phyloP scores from a whole-genome alignment of 1,139 yeast genomes.

The Saccharomyces hybrid region DNA sequence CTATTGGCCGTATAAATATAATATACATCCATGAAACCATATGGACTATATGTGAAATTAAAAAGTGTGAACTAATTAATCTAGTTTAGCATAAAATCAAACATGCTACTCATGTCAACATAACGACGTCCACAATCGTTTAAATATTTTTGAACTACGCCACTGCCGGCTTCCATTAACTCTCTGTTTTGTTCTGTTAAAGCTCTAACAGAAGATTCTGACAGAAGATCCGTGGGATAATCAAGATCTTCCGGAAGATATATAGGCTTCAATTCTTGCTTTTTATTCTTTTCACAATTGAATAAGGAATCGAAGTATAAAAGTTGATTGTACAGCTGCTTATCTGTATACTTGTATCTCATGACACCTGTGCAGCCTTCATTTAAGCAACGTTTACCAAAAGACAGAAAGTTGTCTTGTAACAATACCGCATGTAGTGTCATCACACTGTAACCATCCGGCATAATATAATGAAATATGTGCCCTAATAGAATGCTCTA shows the following conservation, averaged over 20 bases:
- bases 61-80: not conserved
- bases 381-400: constrained; percentile 73
- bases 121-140: constrained; percentile 83
- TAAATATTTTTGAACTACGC: constrained; percentile 69
- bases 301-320: constrained; percentile 72
- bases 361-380: constrained; percentile 74
- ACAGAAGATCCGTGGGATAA: constrained; percentile 36
- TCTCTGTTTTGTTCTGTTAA: constrained; percentile 74
- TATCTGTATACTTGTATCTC: constrained; percentile 70
- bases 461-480: constrained; percentile 74
- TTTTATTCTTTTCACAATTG: constrained; percentile 73
- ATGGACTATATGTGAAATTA: not conserved
- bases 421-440: constrained; percentile 66
- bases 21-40: not conserved
- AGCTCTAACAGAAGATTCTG: constrained; percentile 57
- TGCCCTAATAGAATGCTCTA: constrained; percentile 61
- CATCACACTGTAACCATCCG: constrained; percentile 82
- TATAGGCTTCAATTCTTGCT: constrained; percentile 45
- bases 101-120: constrained; percentile 78
- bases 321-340: constrained; percentile 78
- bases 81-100: constrained; percentile 42
- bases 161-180: constrained; percentile 47
- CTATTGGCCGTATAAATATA: not conserved
- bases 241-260: constrained; percentile 32
- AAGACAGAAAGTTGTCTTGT: constrained; percentile 87